A percentile compares a stretch with the other conserved stretches of the same genome.
phyloP scores from a whole-genome alignment of 2,329 filamentous ascomycete species.

The Camptophora hylomeconis region DNA sequence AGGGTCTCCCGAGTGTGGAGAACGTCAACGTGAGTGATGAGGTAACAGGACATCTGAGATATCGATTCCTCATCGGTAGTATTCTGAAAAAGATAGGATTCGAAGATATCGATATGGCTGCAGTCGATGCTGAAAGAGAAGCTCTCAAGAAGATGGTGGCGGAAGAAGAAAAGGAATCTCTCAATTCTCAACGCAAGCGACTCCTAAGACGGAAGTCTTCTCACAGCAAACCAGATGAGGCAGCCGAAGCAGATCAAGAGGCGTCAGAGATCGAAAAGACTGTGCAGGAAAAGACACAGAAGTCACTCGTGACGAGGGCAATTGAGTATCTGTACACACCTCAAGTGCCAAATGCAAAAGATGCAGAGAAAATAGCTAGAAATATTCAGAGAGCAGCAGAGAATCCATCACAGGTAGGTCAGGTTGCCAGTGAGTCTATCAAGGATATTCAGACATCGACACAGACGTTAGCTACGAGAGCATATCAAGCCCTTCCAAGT shows the following conservation, averaged over 20 bases:
- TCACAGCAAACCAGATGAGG: constrained; percentile 17
- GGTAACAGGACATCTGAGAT: constrained; percentile 57
- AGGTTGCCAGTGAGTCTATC: constrained; percentile 7
- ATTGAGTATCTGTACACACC: constrained; percentile 19
- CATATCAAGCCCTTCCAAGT: constrained; percentile 13
- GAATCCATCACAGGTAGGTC: constrained; percentile 7
- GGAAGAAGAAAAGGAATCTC: constrained; percentile 23
- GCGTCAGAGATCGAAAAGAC: constrained; percentile 16
- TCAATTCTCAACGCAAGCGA: constrained; percentile 12
- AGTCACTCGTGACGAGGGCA: constrained; percentile 16
- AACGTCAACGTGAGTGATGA: constrained; percentile 55
- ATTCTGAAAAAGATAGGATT: constrained; percentile 56
- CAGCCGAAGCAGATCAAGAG: constrained; percentile 17
- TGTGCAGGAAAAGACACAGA: constrained; percentile 17
- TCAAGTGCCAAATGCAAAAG: constrained; percentile 11
- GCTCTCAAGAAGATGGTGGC: constrained; percentile 26
- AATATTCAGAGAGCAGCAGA: constrained; percentile 9
- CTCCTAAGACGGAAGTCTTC: constrained; percentile 13
- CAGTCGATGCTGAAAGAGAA: constrained; percentile 31
- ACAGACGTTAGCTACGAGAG: constrained; percentile 8
- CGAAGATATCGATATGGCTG: constrained; percentile 46
- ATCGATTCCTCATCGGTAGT: constrained; percentile 52
- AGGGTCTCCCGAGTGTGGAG: constrained; percentile 39
- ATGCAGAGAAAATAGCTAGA: constrained; percentile 11
- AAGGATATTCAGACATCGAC: constrained; percentile 9